phyloP scores from a whole-genome alignment of 345 rosid genomes.

The Populus deltoides region DNA sequence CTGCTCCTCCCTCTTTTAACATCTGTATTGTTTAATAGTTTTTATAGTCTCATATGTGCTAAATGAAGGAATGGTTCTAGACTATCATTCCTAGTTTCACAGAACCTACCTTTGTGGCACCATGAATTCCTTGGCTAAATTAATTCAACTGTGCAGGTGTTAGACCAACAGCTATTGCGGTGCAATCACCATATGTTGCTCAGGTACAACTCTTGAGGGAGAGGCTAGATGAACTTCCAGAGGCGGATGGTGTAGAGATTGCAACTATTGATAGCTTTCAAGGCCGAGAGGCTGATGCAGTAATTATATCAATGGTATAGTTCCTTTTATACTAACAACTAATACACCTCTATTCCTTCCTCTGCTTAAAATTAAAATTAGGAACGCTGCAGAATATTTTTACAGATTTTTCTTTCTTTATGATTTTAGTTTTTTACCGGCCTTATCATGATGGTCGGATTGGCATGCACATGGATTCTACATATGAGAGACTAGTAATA shows the following conservation, averaged over 20 bases:
- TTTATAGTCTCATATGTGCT: too few species aligned
- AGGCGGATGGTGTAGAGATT: constrained; percentile 80
- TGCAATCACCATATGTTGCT: constrained; percentile 97
- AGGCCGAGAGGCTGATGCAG: constrained; percentile 97
- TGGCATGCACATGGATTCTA: background rate
- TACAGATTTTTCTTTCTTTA: background rate
- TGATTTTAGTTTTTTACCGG: background rate
- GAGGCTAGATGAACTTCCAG: constrained; percentile 76
- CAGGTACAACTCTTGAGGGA: constrained; percentile 92
- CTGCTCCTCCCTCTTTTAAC: too few species aligned
- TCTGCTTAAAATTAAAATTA: background rate
- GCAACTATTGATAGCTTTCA: constrained; percentile 96
- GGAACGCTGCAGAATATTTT: background rate
- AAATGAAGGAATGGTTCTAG: too few species aligned
- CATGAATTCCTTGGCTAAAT: too few species aligned
- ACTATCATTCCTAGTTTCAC: too few species aligned
- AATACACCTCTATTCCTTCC: background rate
- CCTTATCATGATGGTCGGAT: background rate
- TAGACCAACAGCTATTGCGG: constrained; percentile 68
- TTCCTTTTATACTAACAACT: background rate
- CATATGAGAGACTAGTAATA: too few species aligned
- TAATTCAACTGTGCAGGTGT: constrained; percentile 55
- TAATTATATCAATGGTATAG: constrained; percentile 89
- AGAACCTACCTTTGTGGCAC: too few species aligned
- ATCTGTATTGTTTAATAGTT: too few species aligned